Base-by-base conservation (phyloP, 345 rosid species). In the Ailanthus altissimus region DNA sequence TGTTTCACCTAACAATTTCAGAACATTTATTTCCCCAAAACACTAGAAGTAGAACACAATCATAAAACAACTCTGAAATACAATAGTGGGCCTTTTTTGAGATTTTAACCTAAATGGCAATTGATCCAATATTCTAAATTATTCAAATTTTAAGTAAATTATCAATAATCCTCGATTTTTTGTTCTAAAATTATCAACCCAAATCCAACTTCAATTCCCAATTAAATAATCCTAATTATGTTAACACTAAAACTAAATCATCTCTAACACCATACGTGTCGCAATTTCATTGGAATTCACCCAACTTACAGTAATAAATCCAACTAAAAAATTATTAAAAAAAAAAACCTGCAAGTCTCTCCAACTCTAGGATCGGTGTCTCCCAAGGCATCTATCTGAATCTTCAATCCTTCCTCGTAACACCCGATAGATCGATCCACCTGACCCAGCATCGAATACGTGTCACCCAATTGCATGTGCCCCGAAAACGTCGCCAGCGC, bases 351-450 rank as follows among this genome's bases (percentile, higher is more conserved):
- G 98, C 97, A 97, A 88, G 98, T 97, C 87, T 97, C 99, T 50
- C 97, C 98, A 58, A 97, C 99, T 74, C 99, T 84, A 20, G 98
- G 91, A 90, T 97, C 99, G 0, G 91, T 91, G 61, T 97, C 98
- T 2, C 99, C 99, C 8, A 97, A 75, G 15, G 98, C 89, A 80
- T 88, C 94, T 89, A 92, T 92, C 97, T 97, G 98, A 83, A 97
- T 94, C 90, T 87, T 89, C 66, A 97, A 86, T 57, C 99, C 99
- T 56, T 94, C 90, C 68, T 92, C 98, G 51, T 97, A 97, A 51
- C 89, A 85, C 36, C 82, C 88, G 67, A 97, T 97, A 7, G 97
- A 92, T 81, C 89, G 84, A 79, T 97, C 98, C 32, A 92, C 95
- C 78, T 86, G 92, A 6, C 99, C 99, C n/a, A 97, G 85, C 99